Conservation (phyloP, 202 grass and related monocot genomes). For the Zoysia matrella region DNA sequence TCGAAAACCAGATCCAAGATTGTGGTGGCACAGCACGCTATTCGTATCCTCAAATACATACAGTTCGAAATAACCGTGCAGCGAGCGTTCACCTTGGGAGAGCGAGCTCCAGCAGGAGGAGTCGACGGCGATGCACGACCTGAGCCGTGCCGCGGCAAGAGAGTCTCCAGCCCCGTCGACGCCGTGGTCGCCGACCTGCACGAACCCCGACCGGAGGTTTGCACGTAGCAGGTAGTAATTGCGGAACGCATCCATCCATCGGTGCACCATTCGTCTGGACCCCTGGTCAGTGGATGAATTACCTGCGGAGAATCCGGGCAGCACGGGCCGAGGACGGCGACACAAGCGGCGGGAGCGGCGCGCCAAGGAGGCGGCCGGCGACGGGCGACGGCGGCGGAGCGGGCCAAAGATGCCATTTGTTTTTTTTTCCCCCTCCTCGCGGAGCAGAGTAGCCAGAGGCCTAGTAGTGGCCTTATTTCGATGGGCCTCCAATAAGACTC, state of each 20-base stretch:
- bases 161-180: conserved; percentile 56
- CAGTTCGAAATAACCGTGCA: not conserved
- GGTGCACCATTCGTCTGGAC: too few relatives aligned
- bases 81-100: conserved; percentile 62
- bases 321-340: conserved; percentile 17
- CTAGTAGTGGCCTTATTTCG: too few relatives aligned
- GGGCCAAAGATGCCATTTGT: too few relatives aligned
- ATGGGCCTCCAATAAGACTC: too few relatives aligned
- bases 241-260: too few relatives aligned
- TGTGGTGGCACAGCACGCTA: too few relatives aligned
- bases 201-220: too few relatives aligned
- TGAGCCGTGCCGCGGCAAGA: conserved; percentile 76
- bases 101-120: conserved; percentile 88
- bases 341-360: conserved; percentile 17
- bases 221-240: too few relatives aligned
- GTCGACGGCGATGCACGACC: conserved; percentile 75
- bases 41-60: not conserved
- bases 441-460: too few relatives aligned
- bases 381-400: conserved; percentile 1
- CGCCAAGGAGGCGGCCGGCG: conserved; percentile 15
- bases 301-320: conserved; percentile 43
- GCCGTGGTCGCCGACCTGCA: conserved; percentile 52
- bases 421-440: too few relatives aligned
- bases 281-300: too few relatives aligned
- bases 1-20: too few relatives aligned